Evolutionary conservation across 2,329 filamentous ascomycete genomes (phyloP), one percentile per base, ranked within the genome.

Genomic region (Pyrenochaeta sp.): DNA sequence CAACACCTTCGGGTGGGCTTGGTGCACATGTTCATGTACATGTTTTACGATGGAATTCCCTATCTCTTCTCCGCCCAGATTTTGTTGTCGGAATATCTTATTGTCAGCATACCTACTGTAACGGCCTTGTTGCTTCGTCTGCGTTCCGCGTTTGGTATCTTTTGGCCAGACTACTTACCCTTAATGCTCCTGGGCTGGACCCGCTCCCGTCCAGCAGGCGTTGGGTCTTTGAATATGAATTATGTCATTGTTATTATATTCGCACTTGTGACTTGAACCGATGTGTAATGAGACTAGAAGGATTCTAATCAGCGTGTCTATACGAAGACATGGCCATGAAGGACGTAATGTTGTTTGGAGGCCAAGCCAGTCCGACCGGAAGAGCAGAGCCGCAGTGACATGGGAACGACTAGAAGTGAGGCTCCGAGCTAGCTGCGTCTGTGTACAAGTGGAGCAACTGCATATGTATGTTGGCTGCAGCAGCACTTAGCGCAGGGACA

Each of bases 151-250:
- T 62, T 62, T 64, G 65, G 57, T 65, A 68, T 66, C 61, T 64
- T 64, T 64, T 62, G 58, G 62, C 64, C 58, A 64, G 54, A 62
- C 42, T 39, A 45, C 45, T 40, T 34, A 62, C 49, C 65, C 60
- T 59, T 71, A 71, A 71, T 70, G 59, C 59, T 71, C 68, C 62
- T 57, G 66, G 68, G 68, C 68, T 65, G 66, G 67, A 64, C 58
- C 65, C 68, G 45, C 46, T 61, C 54, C 63, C 49, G 53, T 59
- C 59, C 57, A 50, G 52, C 52, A n/a, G 58, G 62, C 61, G 54
- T 66, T 60, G 34, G 56, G 58, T 58, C 28, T 53, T 50, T 52
- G 50, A 59, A 57, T 65, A 65, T 58, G 48, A 65, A 58, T 50
- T 40, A 56, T 59, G 52, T 61, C 40, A 49, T 52, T 58, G 40